Base-by-base conservation (phyloP, 1,139 yeast genomes). In the Yamadazyma membranifaciens region DNA sequence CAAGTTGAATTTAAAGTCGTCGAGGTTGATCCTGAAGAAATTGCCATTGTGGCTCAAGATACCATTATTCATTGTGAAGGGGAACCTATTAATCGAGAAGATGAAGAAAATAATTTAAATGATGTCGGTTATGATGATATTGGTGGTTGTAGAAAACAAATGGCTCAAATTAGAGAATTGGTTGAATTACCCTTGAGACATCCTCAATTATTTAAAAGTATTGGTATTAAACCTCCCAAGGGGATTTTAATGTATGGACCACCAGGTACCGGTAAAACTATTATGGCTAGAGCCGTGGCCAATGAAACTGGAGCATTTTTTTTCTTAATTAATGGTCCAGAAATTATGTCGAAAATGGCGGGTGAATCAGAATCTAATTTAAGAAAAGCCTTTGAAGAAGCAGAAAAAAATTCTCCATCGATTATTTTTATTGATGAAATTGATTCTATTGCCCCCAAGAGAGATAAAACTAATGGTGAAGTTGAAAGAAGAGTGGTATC, bases 401-500 rank as follows among this genome's bases (percentile, higher is more conserved):
- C 99, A 39, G 98, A 92, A 71, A 92, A 92, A 75, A 89, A 94
- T 65, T 92, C 98, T 13, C 98, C 98, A 24, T 81, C 98, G 9
- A 92, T 92, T 59, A 92, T 92, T 52, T 94, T 92, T 70, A 92
- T 92, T 59, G 99, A 92, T 70, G 99, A 92, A 72, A 94, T 92
- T 54, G 99, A 92, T 65, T 91, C 98, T 11, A 94, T 92, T 60
- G 98, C 99, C 42, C 98, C 98, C 63, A 92, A 92, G 83, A 88
- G 99, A 78, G 98, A 92, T 74, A 94, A 94, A 81, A 91, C 98
- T 43, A 92, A 92, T 62, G 98, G 99, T 73, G 99, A 94, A 71
- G 98, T 94, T 54, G 78, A 72, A 60, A 84, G 98, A 73, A 86
- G 99, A 75, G 98, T 92, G 45, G 98, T 92, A 45, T 91, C 98